Conservation (phyloP, 78 protist species). For the Dictyostelium brefeldianum region DNA sequence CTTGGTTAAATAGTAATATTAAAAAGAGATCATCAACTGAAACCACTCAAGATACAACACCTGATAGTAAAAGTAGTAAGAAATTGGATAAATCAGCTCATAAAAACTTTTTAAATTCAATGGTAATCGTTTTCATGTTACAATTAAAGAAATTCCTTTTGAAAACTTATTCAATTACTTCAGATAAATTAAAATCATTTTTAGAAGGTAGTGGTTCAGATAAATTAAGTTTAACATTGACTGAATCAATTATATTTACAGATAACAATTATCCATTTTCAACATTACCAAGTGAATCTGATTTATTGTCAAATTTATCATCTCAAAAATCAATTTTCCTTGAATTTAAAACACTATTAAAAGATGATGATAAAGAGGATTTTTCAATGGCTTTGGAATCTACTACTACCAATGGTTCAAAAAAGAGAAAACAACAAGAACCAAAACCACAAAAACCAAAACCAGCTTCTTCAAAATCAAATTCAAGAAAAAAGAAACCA, state of each 20-base stretch:
- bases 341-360: constrained; percentile 15
- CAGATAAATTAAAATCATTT: constrained; percentile 38
- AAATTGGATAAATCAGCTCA: not conserved
- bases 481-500: constrained; percentile 3
- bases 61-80: not conserved
- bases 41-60: not conserved
- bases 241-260: constrained; percentile 19
- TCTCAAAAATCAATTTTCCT: constrained; percentile 41
- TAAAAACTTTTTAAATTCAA: not conserved
- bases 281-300: not conserved
- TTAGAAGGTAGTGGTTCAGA: constrained; percentile 44
- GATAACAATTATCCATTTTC: constrained; percentile 56
- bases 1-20: not conserved
- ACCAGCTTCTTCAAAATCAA: not conserved
- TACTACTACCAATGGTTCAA: not conserved
- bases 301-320: not conserved
- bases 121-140: constrained; percentile 4
- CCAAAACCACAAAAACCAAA: constrained; percentile 22
- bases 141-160: constrained; percentile 46
- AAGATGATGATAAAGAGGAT: constrained; percentile 65
- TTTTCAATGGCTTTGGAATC: constrained; percentile 7
- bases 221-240: constrained; percentile 13
- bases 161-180: constrained; percentile 50
- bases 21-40: not conserved
- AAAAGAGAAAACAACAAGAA: constrained; percentile 12